These are phyloP conservation scores for Apiospora arundinis DNA, from an alignment of 2,329 filamentous ascomycete species.

Conservation along the genomic window DNA sequence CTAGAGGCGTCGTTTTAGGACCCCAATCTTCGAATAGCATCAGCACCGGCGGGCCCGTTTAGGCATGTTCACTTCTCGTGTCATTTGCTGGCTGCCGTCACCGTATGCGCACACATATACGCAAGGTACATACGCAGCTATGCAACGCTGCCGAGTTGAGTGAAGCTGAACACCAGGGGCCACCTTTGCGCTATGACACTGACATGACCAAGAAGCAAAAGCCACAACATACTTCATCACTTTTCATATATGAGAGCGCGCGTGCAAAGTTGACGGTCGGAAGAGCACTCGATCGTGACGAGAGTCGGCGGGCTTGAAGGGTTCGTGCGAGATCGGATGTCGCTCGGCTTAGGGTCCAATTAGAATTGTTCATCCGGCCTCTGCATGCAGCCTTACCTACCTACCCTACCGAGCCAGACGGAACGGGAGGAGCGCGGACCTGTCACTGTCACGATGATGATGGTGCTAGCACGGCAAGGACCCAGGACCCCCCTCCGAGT, in stretches of 20 bases:
- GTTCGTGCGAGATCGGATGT: conserved; percentile 6
- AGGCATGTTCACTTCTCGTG: not conserved
- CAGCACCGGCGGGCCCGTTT: not conserved
- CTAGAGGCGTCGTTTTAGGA: not conserved
- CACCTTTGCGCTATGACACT: not conserved
- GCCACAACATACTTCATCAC: not conserved
- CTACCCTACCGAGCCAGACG: conserved; percentile 5
- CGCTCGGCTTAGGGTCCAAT: not conserved
- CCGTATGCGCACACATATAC: not conserved
- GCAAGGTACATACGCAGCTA: not conserved
- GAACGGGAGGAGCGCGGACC: conserved; percentile 14
- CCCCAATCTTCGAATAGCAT: conserved; percentile 8
- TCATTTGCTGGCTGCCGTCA: not conserved
- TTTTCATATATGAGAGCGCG: not conserved
- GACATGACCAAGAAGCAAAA: not conserved
- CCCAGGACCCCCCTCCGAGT: not conserved
- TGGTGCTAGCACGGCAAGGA: conserved; percentile 5
- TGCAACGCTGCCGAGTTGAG: not conserved
- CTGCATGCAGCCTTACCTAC: not conserved
- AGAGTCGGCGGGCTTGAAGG: not conserved
- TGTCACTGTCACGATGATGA: conserved; percentile 3
- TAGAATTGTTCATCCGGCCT: not conserved
- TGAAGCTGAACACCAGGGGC: not conserved
- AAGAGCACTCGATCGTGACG: not conserved
- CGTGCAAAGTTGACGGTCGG: not conserved